Conservation (phyloP, 257 asterid species). For the Solanum microdontum region DNA sequence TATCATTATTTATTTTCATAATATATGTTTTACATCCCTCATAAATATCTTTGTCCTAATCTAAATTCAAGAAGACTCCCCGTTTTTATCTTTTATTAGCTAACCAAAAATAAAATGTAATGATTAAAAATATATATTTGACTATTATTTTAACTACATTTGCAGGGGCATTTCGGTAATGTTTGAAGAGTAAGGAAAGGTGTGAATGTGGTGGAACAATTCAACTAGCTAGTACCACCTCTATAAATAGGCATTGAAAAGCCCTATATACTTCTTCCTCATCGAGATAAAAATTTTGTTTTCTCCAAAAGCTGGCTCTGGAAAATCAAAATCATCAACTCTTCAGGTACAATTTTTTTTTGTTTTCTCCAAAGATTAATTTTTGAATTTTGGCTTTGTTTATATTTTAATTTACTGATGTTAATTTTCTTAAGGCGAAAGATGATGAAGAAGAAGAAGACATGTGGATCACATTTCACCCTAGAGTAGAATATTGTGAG, state of each 20-base stretch:
- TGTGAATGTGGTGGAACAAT: background rate
- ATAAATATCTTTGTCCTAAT: too few relatives aligned
- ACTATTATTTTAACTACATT: background rate
- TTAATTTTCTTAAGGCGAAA: too few relatives aligned
- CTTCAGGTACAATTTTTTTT: background rate
- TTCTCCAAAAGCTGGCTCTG: background rate
- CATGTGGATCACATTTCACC: background rate
- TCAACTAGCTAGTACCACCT: background rate
- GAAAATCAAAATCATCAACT: background rate
- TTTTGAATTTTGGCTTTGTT: too few relatives aligned
- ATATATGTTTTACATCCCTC: too few relatives aligned
- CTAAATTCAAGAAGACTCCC: background rate
- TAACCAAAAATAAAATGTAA: background rate
- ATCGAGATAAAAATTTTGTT: background rate
- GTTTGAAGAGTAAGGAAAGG: background rate
- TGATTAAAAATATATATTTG: too few relatives aligned
- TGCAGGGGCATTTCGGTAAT: background rate
- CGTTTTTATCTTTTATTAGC: too few relatives aligned
- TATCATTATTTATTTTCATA: too few relatives aligned
- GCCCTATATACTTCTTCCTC: background rate
- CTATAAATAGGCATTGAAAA: background rate
- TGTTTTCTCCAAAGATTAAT: too few relatives aligned
- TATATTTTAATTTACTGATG: too few relatives aligned
- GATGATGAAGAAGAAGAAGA: too few relatives aligned
- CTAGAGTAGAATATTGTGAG: background rate